These are phyloP conservation scores for Termitomyces sp. DNA, from an alignment of 768 basidiomycete genomes.

Conservation along the genomic window DNA sequence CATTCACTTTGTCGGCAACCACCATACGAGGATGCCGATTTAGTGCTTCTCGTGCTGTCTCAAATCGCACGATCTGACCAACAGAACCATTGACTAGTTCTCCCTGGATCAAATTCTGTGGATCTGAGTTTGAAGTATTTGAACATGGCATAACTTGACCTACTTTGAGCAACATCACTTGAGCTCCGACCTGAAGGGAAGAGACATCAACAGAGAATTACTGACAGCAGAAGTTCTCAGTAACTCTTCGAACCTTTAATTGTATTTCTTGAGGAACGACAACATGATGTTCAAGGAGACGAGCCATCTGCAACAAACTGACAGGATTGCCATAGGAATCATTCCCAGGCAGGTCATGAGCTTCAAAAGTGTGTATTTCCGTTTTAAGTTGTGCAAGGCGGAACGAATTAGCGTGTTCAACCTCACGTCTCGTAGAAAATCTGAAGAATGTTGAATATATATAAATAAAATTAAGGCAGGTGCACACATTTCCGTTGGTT, in stretches of 20 bases:
- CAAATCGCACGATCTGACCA: constrained; percentile 48
- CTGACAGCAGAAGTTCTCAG: neutral
- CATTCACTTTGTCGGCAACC: constrained; percentile 25
- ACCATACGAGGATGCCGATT: constrained; percentile 30
- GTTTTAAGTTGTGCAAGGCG: constrained; percentile 44
- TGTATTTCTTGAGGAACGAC: constrained; percentile 43
- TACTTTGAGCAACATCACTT: constrained; percentile 82
- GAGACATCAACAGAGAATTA: neutral
- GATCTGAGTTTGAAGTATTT: neutral
- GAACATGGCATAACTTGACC: neutral
- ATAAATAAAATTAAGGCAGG: neutral
- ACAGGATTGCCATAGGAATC: constrained; percentile 37
- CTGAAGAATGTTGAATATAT: constrained; percentile 40
- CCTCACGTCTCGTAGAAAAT: constrained; percentile 56
- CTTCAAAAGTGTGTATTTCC: constrained; percentile 30
- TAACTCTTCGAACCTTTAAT: constrained; percentile 39
- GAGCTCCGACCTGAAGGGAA: constrained; percentile 59
- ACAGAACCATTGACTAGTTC: constrained; percentile 66
- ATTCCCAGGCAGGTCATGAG: constrained; percentile 39
- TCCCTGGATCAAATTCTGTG: constrained; percentile 65
- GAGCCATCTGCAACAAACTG: constrained; percentile 30
- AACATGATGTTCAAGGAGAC: constrained; percentile 46
- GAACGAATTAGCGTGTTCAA: constrained; percentile 56
- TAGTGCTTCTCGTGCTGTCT: constrained; percentile 37
- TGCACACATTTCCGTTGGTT: constrained; percentile 75